Conservation (phyloP, 2,329 filamentous ascomycete genomes). For the Xylaria sp. region DNA sequence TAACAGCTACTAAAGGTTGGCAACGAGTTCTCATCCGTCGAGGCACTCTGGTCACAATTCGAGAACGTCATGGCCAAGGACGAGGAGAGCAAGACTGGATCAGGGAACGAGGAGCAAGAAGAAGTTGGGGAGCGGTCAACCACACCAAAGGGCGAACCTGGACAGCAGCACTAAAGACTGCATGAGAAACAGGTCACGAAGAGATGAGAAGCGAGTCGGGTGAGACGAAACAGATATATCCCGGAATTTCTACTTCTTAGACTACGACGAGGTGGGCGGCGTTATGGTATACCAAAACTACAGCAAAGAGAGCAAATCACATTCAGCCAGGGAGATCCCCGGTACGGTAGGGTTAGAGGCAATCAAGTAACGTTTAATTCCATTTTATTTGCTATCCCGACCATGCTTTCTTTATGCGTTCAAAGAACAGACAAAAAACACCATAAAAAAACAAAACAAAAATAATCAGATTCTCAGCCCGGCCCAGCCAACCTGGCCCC, state of each 20-base stretch:
- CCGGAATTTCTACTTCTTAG: not conserved
- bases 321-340: not conserved
- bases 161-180: not conserved
- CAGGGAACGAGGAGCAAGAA: conserved; percentile 47
- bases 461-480: conserved; percentile 26
- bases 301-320: conserved; percentile 1
- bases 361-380: conserved; percentile 39
- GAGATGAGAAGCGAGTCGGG: not conserved
- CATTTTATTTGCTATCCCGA: conserved; percentile 52
- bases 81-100: conserved; percentile 48
- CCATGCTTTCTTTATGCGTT: conserved; percentile 40
- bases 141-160: conserved; percentile 32
- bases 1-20: conserved; percentile 70
- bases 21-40: conserved; percentile 96
- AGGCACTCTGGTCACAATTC: conserved; percentile 96
- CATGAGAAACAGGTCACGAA: not conserved
- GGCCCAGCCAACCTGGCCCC: conserved; percentile 16
- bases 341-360: not conserved
- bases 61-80: conserved; percentile 93
- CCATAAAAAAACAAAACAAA: conserved; percentile 41
- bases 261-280: not conserved
- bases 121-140: conserved; percentile 29
- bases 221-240: not conserved
- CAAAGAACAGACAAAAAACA: conserved; percentile 41
- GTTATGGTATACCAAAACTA: conserved; percentile 20